A percentile compares a stretch with the other conserved stretches of the same genome.
Evolutionary conservation across 306 rosid genomes (phyloP).

Genomic region (Inga oerstediana): DNA sequence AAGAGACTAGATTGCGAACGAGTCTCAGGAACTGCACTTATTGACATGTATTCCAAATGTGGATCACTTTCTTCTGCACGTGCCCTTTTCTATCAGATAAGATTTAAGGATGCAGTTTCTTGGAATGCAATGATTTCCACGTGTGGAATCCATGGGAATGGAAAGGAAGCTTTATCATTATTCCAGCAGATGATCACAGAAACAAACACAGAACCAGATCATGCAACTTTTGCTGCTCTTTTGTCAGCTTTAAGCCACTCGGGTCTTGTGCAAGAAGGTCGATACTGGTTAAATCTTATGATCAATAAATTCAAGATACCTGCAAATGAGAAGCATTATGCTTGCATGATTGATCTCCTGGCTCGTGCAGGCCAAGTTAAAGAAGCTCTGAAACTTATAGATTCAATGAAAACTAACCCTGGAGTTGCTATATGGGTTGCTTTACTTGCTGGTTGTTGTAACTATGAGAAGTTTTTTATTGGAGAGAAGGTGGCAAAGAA

Average conservation of each 20-base stretch:
- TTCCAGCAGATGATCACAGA: conserved; percentile 39
- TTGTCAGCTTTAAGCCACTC: conserved; percentile 57
- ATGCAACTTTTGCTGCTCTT: conserved; percentile 56
- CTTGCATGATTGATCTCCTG: conserved; percentile 53
- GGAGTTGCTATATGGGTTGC: conserved; percentile 52
- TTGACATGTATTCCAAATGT: conserved; percentile 58
- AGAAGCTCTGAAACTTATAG: conserved; percentile 45
- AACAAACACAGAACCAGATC: conserved; percentile 44
- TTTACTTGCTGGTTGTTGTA: conserved; percentile 51
- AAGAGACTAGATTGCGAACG: conserved; percentile 36
- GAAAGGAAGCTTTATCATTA: conserved; percentile 51
- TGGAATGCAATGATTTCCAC: conserved; percentile 56
- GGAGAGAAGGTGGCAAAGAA: conserved; percentile 47
- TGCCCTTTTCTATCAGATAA: conserved; percentile 39
- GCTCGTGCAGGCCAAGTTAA: conserved; percentile 52
- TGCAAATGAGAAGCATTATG: conserved; percentile 52
- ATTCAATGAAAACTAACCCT: conserved; percentile 36
- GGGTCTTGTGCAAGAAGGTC: conserved; percentile 53
- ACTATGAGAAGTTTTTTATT: conserved; percentile 24
- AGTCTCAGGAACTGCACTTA: conserved; percentile 49
- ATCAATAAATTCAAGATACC: conserved; percentile 37
- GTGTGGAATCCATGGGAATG: conserved; percentile 51
- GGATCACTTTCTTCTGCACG: conserved; percentile 46
- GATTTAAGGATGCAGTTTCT: conserved; percentile 42
- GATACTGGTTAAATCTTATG: conserved; percentile 45